Evolutionary conservation across 75 land plant species (phyloP).

Genomic region (Adiantum capillusveneris): DNA sequence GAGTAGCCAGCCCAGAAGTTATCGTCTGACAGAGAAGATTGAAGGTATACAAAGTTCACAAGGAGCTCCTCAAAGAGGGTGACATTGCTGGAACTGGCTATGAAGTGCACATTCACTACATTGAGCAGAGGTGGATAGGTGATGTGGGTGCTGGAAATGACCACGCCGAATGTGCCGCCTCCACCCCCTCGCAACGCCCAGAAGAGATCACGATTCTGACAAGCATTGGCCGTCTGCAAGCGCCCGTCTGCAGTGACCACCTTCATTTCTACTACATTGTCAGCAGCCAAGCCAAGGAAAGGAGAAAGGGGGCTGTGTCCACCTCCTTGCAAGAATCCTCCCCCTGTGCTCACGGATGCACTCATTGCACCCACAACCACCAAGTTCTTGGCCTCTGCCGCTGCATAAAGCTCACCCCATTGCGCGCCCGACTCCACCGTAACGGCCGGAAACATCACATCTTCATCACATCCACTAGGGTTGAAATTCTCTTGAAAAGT

Average conservation of each 20-base stretch:
- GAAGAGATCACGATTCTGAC: constrained; percentile 25
- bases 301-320: constrained; percentile 27
- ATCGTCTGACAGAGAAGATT: background rate
- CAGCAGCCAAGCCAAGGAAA: constrained; percentile 21
- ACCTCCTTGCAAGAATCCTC: constrained; percentile 27
- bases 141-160: constrained; percentile 21
- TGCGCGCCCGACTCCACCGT: constrained; percentile 11
- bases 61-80: constrained; percentile 1
- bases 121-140: background rate
- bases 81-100: background rate
- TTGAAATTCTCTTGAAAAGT: constrained; percentile 13
- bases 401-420: constrained; percentile 19
- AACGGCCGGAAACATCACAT: constrained; percentile 5
- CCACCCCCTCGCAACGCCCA: constrained; percentile 34
- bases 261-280: constrained; percentile 21
- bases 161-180: constrained; percentile 29
- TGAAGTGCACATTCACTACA: background rate
- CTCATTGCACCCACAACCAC: constrained; percentile 16
- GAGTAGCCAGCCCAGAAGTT: constrained; percentile 5
- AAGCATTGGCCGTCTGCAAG: constrained; percentile 9
- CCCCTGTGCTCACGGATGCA: constrained; percentile 14
- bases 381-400: background rate
- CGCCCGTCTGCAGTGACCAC: constrained; percentile 21
- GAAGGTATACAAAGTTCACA: background rate
- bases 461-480: constrained; percentile 2